These are phyloP conservation scores for Closterium sp. DNA, from an alignment of 139 green algal genomes.

Conservation along the genomic window DNA sequence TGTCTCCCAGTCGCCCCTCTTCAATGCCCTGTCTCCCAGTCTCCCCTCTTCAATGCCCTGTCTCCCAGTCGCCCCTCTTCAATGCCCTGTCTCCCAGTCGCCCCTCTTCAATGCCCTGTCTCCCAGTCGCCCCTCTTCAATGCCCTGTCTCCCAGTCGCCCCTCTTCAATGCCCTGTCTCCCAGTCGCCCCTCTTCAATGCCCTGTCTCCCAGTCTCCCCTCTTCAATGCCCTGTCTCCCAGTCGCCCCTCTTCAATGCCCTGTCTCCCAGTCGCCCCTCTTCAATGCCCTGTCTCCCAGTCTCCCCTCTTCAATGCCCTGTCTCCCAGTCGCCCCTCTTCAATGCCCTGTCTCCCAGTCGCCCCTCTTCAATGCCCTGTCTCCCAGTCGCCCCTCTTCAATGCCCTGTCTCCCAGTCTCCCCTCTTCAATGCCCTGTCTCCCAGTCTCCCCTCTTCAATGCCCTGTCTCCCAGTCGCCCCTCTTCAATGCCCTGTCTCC, in stretches of 20 bases:
- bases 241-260: background rate
- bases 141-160: background rate
- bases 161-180: background rate
- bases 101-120: background rate
- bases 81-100: background rate
- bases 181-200: background rate
- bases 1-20: background rate
- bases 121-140: background rate
- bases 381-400: background rate
- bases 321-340: background rate
- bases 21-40: background rate
- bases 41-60: background rate
- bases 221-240: background rate
- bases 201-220: background rate
- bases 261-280: background rate
- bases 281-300: background rate
- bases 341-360: background rate
- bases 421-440: background rate
- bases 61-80: background rate
- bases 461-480: background rate
- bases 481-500: background rate
- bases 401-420: background rate
- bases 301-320: background rate
- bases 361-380: background rate
- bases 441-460: background rate